These are phyloP conservation scores for Massariosphaeria phaeospora DNA, from an alignment of 495 filamentous ascomycete species.

Conservation along the genomic window DNA sequence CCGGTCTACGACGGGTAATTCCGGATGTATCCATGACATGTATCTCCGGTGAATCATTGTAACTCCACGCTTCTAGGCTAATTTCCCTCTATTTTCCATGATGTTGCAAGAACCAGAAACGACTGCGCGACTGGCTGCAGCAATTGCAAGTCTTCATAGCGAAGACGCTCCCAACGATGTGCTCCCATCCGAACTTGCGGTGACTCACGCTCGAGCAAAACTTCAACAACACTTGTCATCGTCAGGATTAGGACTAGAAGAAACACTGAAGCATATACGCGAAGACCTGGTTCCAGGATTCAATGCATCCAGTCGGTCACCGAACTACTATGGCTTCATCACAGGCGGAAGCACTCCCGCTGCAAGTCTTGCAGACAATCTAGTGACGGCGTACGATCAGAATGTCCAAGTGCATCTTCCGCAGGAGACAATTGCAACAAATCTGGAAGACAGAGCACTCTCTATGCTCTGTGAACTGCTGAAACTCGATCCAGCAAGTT, in stretches of 20 bases:
- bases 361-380: constrained; percentile 76
- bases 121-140: constrained; percentile 9
- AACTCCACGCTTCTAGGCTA: background rate
- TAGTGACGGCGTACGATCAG: constrained; percentile 73
- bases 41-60: background rate
- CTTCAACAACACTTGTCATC: constrained; percentile 39
- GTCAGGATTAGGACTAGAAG: constrained; percentile 46
- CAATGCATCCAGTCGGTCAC: constrained; percentile 55
- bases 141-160: constrained; percentile 15
- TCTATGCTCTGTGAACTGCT: constrained; percentile 65
- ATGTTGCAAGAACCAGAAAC: constrained; percentile 14
- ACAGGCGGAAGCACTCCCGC: constrained; percentile 76
- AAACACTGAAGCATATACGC: constrained; percentile 50
- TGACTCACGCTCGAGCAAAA: constrained; percentile 25
- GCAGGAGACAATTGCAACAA: constrained; percentile 64
- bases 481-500: constrained; percentile 48
- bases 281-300: constrained; percentile 61
- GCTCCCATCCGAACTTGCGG: constrained; percentile 21
- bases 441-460: constrained; percentile 68
- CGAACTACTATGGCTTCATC: constrained; percentile 83
- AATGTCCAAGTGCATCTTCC: constrained; percentile 84
- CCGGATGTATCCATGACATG: background rate
- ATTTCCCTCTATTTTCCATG: background rate
- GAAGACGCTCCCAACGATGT: constrained; percentile 10
- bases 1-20: background rate